These are phyloP conservation scores for Staphylotrichum tortipilum DNA, from an alignment of 495 filamentous ascomycete genomes.

Conservation along the genomic window DNA sequence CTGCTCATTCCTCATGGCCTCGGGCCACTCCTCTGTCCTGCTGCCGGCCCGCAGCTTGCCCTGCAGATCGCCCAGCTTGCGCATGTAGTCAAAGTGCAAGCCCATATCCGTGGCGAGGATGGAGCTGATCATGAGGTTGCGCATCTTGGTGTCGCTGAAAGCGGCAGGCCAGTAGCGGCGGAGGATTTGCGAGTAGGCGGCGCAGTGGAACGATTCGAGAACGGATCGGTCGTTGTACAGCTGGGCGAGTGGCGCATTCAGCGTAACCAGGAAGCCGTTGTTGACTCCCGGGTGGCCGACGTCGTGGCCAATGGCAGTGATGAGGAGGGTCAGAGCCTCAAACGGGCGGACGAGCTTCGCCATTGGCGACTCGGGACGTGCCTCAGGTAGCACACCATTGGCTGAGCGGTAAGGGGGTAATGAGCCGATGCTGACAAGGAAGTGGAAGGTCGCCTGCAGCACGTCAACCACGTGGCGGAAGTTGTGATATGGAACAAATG, in stretches of 20 bases:
- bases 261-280: constrained; percentile 86
- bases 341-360: constrained; percentile 68
- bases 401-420: constrained; percentile 55
- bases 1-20: constrained; percentile 58
- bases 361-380: constrained; percentile 51
- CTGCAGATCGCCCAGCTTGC: constrained; percentile 66
- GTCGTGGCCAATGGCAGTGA: constrained; percentile 94
- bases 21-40: constrained; percentile 60
- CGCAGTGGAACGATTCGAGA: constrained; percentile 94
- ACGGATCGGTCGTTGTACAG: constrained; percentile 97
- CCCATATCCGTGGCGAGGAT: constrained; percentile 98
- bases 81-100: constrained; percentile 92
- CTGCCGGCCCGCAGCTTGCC: constrained; percentile 59
- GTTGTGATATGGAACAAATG: constrained; percentile 96
- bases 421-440: constrained; percentile 73
- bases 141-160: constrained; percentile 64
- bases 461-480: constrained; percentile 97
- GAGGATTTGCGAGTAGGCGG: constrained; percentile 92
- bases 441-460: constrained; percentile 85
- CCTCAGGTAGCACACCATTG: constrained; percentile 10
- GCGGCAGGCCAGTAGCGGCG: constrained; percentile 84
- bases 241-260: constrained; percentile 93
- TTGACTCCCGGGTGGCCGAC: constrained; percentile 97
- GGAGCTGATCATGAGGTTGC: constrained; percentile 85
- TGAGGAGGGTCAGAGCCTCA: constrained; percentile 79